phyloP scores from a whole-genome alignment of 2,329 filamentous ascomycete species.

The Cryphonectria naterciae region DNA sequence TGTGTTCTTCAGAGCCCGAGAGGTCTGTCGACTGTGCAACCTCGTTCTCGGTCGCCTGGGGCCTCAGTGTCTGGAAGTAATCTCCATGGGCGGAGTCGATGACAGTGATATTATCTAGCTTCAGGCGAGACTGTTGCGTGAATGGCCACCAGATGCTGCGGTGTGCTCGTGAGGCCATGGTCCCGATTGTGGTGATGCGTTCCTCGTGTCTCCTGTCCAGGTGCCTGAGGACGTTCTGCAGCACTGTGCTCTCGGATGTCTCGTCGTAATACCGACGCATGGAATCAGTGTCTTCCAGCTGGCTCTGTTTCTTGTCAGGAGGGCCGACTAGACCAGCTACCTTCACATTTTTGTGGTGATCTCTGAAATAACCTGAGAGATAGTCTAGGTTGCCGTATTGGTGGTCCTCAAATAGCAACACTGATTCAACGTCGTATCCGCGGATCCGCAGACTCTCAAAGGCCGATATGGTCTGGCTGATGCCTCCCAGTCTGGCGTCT shows the following conservation, averaged over 20 bases:
- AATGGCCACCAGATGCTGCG: slow-evolving; percentile 83
- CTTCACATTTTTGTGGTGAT: slow-evolving; percentile 32
- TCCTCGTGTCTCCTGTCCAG: slow-evolving; percentile 58
- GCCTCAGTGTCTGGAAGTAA: slow-evolving; percentile 66
- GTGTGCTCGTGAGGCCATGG: slow-evolving; percentile 65
- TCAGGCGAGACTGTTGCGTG: slow-evolving; percentile 73
- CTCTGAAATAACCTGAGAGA: slow-evolving; percentile 67
- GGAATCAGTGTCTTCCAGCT: not conserved
- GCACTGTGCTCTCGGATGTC: not conserved
- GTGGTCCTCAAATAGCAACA: slow-evolving; percentile 70
- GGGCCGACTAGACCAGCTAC: not conserved
- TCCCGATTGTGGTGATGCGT: slow-evolving; percentile 62
- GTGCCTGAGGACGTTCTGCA: slow-evolving; percentile 47
- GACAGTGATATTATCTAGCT: slow-evolving; percentile 65
- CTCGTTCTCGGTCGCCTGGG: not conserved
- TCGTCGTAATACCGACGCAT: slow-evolving; percentile 5
- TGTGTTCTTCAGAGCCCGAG: slow-evolving; percentile 1
- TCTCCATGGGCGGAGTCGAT: slow-evolving; percentile 84
- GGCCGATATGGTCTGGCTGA: slow-evolving; percentile 78
- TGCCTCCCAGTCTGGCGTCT: slow-evolving; percentile 77
- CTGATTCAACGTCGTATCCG: slow-evolving; percentile 74
- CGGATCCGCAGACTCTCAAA: slow-evolving; percentile 78
- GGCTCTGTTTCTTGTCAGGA: not conserved
- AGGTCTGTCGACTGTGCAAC: slow-evolving; percentile 1
- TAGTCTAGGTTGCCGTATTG: slow-evolving; percentile 72